phyloP scores from a whole-genome alignment of 768 basidiomycete species.

The Naganishia antarctica region DNA sequence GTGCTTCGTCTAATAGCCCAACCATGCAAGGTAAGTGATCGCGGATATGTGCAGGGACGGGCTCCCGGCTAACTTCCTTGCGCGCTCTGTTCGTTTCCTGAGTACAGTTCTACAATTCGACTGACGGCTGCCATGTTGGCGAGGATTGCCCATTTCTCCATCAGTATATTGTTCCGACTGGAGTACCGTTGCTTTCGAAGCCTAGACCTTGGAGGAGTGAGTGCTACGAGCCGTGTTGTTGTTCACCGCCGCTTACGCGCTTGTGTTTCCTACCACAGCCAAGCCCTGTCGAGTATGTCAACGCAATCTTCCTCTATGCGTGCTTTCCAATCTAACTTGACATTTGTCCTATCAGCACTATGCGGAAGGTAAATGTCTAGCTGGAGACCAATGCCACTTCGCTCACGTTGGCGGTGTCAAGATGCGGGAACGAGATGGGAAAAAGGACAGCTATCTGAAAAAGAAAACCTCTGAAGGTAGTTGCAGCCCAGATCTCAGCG shows the following conservation, averaged over 20 bases:
- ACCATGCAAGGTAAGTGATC: constrained; percentile 20
- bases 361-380: constrained; percentile 38
- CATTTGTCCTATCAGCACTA: constrained; percentile 36
- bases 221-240: background rate
- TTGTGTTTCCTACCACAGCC: too few species aligned
- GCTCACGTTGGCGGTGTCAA: constrained; percentile 35
- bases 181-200: constrained; percentile 34
- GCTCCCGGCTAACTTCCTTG: too few species aligned
- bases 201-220: constrained; percentile 47
- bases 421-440: background rate
- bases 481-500: background rate
- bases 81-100: too few species aligned
- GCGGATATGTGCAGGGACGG: background rate
- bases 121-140: constrained; percentile 40
- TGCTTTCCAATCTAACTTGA: background rate
- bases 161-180: constrained; percentile 38
- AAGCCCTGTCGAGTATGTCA: constrained; percentile 22
- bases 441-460: background rate
- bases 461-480: background rate
- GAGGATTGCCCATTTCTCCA: constrained; percentile 42
- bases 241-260: too few species aligned
- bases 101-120: constrained; percentile 48
- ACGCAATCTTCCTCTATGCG: too few species aligned
- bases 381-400: constrained; percentile 47
- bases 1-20: background rate